Evolutionary conservation across 192 early-diverging fungal species (phyloP).

Genomic region (Allomyces javanicus): DNA sequence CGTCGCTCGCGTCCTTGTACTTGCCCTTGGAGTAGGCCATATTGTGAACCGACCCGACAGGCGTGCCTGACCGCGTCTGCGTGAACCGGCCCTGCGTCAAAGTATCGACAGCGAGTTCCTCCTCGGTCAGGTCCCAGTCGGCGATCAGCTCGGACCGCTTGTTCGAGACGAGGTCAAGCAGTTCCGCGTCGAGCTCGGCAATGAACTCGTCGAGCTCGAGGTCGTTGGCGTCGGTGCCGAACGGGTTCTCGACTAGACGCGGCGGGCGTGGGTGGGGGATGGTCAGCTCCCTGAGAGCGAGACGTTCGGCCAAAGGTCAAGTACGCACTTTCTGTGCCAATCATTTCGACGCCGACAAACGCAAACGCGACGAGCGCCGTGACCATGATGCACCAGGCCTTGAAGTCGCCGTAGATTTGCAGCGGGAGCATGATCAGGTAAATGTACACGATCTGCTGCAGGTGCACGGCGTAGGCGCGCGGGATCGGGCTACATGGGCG

Average conservation of each 20-base stretch:
- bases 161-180: not conserved
- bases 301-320: too few relatives aligned
- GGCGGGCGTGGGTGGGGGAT: not conserved
- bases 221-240: conserved; percentile 63
- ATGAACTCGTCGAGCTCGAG: not conserved
- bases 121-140: not conserved
- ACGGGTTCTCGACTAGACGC: conserved; percentile 52
- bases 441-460: conserved; percentile 58
- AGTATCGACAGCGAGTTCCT: too few relatives aligned
- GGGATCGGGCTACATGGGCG: conserved; percentile 52
- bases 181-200: not conserved
- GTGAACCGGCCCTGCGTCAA: too few relatives aligned
- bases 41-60: too few relatives aligned
- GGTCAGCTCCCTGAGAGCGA: too few relatives aligned
- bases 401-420: conserved; percentile 35
- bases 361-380: conserved; percentile 46
- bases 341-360: conserved; percentile 65
- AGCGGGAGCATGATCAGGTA: conserved; percentile 64
- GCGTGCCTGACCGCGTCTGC: too few relatives aligned
- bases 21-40: too few relatives aligned
- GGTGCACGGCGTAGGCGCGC: conserved; percentile 67
- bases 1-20: too few relatives aligned
- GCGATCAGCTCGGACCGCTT: not conserved
- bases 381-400: conserved; percentile 43
- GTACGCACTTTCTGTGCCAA: conserved; percentile 51